Evolutionary conservation across 2,329 filamentous ascomycete genomes (phyloP), one percentile per base, ranked within the genome.

Genomic region (Colletotrichum aenigma): DNA sequence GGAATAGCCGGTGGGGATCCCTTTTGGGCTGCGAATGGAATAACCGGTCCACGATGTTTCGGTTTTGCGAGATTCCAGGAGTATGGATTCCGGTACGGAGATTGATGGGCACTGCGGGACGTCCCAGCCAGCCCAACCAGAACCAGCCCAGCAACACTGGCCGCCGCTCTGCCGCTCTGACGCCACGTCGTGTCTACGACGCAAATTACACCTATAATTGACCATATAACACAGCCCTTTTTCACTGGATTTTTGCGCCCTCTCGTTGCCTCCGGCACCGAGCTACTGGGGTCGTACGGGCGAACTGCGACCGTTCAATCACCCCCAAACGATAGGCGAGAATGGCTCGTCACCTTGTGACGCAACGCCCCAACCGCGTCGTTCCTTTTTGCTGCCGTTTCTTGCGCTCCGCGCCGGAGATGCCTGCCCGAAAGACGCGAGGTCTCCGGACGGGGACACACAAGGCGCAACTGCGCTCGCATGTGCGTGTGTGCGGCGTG

Each of bases 61-160:
- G 70, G 16, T 48, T 64, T 69, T 56, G 70, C 70, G 70, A 68
- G 64, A 75, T 65, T 75, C 70, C 73, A 75, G 64, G 70, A 68
- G 48, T 24, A 36, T 18, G 69, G 73, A 38, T 26, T n/a, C 24
- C 34, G 62, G 38, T 15, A 52, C 70, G 73, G 70, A 60, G 55
- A 75, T 62, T 71, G 56, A 67, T 64, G 38, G 56, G 21, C 24
- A 52, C 52, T 58, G 43, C 43, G 55, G 69, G 64, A 58, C 10
- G 32, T 32, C 24, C 36, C 24, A 21, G 24, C 43, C 43, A 52
- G 43, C 43, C 43, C 43, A 43, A 6, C 36, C 36, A 16, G 16
- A 36, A 15, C 34, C 10, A 21, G 43, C 43, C 43, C 43, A 52
- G n/a, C n/a, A 21, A 13, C 10, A 16, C 13, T 38, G 13, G 43